Conservation (phyloP, 108 stramenopile species). For the Cyclotella choctawhatcheeana region DNA sequence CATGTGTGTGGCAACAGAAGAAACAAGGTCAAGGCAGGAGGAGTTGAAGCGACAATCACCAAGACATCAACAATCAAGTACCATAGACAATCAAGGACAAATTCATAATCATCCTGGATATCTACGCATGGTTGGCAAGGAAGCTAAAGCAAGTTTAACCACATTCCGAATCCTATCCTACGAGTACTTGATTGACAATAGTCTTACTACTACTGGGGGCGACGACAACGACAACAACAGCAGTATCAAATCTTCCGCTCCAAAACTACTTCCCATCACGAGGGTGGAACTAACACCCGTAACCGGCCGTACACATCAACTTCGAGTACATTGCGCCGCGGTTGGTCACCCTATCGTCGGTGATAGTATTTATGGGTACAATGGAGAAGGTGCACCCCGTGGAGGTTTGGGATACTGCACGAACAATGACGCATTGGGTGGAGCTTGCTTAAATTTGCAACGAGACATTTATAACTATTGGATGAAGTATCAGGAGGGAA, state of each 20-base stretch:
- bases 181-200: constrained; percentile 46
- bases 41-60: constrained; percentile 9
- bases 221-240: neutral
- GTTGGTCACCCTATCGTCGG: constrained; percentile 83
- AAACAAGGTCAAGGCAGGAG: constrained; percentile 8
- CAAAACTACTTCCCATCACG: constrained; percentile 46
- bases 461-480: constrained; percentile 11
- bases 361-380: constrained; percentile 74
- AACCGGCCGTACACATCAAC: constrained; percentile 82
- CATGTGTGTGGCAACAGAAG: constrained; percentile 66
- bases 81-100: constrained; percentile 19
- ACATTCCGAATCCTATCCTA: constrained; percentile 48
- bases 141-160: constrained; percentile 65
- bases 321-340: constrained; percentile 81
- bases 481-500: constrained; percentile 18
- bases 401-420: constrained; percentile 32
- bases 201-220: no score
- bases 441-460: constrained; percentile 19
- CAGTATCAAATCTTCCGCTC: neutral
- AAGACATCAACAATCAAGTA: neutral
- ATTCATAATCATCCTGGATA: constrained; percentile 45
- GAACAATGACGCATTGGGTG: neutral
- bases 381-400: constrained; percentile 42
- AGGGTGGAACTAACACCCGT: constrained; percentile 58
- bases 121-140: constrained; percentile 60